Evolutionary conservation across 768 basidiomycete species (phyloP).

Genomic region (Holtermannia corniformis): DNA sequence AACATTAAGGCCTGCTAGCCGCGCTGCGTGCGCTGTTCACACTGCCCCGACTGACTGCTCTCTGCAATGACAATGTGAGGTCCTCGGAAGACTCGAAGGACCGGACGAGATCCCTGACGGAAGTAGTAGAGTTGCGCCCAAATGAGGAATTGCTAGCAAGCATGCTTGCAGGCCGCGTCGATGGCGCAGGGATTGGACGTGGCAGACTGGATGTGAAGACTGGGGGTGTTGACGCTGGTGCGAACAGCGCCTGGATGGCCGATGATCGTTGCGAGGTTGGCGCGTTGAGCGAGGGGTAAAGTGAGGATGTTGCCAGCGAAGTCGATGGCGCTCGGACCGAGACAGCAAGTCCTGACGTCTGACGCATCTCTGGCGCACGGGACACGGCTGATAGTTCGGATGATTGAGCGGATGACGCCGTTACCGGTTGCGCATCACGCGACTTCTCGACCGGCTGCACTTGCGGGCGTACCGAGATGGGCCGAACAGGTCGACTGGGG

Average conservation of each 20-base stretch:
- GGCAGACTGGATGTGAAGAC: conserved; percentile 1
- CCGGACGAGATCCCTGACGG: neutral
- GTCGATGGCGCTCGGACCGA: conserved; percentile 6
- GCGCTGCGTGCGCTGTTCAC: neutral
- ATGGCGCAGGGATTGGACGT: neutral
- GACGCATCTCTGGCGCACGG: too few species aligned
- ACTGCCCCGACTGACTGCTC: neutral
- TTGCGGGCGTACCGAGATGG: too few species aligned
- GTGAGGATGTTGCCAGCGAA: conserved; percentile 4
- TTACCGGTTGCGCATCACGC: too few species aligned
- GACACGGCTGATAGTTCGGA: too few species aligned
- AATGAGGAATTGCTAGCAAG: neutral
- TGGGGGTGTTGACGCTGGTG: conserved; percentile 6
- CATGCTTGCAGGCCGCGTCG: neutral
- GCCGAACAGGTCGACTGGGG: too few species aligned
- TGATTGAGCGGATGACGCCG: too few species aligned
- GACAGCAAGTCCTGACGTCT: too few species aligned
- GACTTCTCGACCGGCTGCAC: too few species aligned
- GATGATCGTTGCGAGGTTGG: conserved; percentile 18
- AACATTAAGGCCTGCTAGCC: neutral
- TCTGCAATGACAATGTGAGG: neutral
- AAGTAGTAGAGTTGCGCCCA: neutral
- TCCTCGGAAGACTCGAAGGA: neutral
- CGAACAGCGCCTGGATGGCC: conserved; percentile 23
- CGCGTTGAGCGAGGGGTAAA: conserved; percentile 20